These are phyloP conservation scores for Hypoxylon sp. DNA, from an alignment of 2,329 filamentous ascomycete species.

Conservation along the genomic window DNA sequence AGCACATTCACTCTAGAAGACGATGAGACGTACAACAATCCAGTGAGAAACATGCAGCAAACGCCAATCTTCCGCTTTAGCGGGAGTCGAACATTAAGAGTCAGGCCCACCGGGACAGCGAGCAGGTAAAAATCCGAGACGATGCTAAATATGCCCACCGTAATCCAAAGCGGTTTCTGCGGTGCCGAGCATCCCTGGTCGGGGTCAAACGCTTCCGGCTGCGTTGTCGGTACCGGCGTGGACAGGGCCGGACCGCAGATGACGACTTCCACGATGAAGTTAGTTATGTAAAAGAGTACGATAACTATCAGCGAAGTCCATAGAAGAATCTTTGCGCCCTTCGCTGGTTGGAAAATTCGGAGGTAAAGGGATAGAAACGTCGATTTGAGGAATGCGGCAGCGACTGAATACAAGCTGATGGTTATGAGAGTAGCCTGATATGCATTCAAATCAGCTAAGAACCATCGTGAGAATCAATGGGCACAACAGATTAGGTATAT, in stretches of 20 bases:
- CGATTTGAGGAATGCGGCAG: slow-evolving; percentile 41
- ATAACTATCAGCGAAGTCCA: slow-evolving; percentile 39
- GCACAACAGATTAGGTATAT: no score
- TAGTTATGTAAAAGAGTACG: slow-evolving; percentile 31
- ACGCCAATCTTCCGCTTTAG: slow-evolving; percentile 37
- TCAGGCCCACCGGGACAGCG: slow-evolving; percentile 38
- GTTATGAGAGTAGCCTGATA: slow-evolving; percentile 35
- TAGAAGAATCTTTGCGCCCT: slow-evolving; percentile 32
- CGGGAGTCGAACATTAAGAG: slow-evolving; percentile 34
- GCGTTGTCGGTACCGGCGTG: slow-evolving; percentile 12
- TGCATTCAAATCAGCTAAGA: neutral
- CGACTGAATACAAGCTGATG: slow-evolving; percentile 34
- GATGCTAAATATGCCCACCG: slow-evolving; percentile 37
- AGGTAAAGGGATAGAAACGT: slow-evolving; percentile 42
- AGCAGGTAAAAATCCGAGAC: slow-evolving; percentile 46
- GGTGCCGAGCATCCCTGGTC: slow-evolving; percentile 18
- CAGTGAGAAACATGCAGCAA: slow-evolving; percentile 42
- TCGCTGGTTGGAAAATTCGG: slow-evolving; percentile 40
- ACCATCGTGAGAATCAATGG: neutral
- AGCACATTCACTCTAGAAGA: neutral
- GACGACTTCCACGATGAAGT: slow-evolving; percentile 33
- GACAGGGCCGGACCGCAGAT: slow-evolving; percentile 33
- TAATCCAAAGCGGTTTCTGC: slow-evolving; percentile 32
- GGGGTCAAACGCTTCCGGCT: slow-evolving; percentile 26
- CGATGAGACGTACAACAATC: slow-evolving; percentile 38